These are phyloP conservation scores for Ogataea neopini DNA, from an alignment of 805 yeast species.

Conservation along the genomic window DNA sequence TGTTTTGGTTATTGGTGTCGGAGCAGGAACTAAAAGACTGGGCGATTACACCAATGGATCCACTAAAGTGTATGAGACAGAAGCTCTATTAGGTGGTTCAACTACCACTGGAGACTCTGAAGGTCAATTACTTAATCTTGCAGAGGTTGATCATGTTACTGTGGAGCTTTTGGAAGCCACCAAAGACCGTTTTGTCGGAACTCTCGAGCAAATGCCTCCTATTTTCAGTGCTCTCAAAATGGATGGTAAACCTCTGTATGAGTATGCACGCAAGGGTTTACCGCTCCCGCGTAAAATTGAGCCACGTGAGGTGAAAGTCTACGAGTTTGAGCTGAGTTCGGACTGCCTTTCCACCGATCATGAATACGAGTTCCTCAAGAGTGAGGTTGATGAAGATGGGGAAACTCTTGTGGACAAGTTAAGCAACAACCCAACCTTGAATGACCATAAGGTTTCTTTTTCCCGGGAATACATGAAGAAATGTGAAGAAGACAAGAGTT, in stretches of 20 bases:
- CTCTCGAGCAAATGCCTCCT: slow-evolving; percentile 88
- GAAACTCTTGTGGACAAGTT: slow-evolving; percentile 41
- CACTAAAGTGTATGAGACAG: slow-evolving; percentile 76
- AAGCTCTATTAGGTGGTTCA: slow-evolving; percentile 82
- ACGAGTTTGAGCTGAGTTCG: slow-evolving; percentile 50
- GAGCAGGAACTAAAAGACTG: slow-evolving; percentile 82
- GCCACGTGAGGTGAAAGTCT: slow-evolving; percentile 67
- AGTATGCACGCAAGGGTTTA: slow-evolving; percentile 85
- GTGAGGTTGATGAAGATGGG: slow-evolving; percentile 50
- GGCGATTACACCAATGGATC: slow-evolving; percentile 72
- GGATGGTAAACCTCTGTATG: slow-evolving; percentile 92
- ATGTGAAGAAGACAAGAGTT: slow-evolving; percentile 38
- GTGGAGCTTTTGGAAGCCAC: slow-evolving; percentile 50
- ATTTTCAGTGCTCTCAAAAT: slow-evolving; percentile 91
- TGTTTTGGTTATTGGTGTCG: slow-evolving; percentile 88
- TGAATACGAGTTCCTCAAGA: slow-evolving; percentile 46
- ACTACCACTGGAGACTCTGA: slow-evolving; percentile 95
- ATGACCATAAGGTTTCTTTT: slow-evolving; percentile 61
- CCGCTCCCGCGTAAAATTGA: slow-evolving; percentile 86
- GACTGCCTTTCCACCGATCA: slow-evolving; percentile 60
- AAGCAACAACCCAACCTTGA: slow-evolving; percentile 52
- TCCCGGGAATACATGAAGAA: slow-evolving; percentile 55
- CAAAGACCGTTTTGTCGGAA: slow-evolving; percentile 72
- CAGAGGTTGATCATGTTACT: slow-evolving; percentile 57
- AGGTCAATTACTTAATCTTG: slow-evolving; percentile 71